Conservation (phyloP, 805 yeast genomes). For the Wickerhamomyces alni region DNA sequence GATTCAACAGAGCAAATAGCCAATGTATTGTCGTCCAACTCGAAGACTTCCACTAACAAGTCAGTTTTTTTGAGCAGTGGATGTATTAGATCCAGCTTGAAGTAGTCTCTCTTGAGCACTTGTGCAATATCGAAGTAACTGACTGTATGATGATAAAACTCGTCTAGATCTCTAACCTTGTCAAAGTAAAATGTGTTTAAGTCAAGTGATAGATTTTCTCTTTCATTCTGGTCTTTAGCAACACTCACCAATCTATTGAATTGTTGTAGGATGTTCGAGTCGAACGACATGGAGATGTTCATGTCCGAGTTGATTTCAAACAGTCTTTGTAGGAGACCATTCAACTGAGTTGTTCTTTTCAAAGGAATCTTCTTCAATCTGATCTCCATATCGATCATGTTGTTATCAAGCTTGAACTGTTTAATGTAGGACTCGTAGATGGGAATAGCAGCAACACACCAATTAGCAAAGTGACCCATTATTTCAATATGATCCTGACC, state of each 20-base stretch:
- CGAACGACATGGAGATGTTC: not conserved
- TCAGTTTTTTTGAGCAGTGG: not conserved
- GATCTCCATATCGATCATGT: slow-evolving; percentile 7
- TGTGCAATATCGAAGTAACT: slow-evolving; percentile 16
- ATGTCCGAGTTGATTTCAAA: not conserved
- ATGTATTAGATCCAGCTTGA: slow-evolving; percentile 14
- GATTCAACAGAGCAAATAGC: slow-evolving; percentile 19
- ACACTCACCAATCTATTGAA: not conserved
- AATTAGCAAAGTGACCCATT: slow-evolving; percentile 1
- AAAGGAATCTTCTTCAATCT: slow-evolving; percentile 7
- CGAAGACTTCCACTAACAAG: slow-evolving; percentile 15
- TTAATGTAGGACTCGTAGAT: slow-evolving; percentile 6
- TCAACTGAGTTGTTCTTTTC: slow-evolving; percentile 6
- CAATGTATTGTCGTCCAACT: slow-evolving; percentile 10
- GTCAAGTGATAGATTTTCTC: slow-evolving; percentile 15
- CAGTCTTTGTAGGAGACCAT: slow-evolving; percentile 1
- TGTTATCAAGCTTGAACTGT: slow-evolving; percentile 2
- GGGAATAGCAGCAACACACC: slow-evolving; percentile 3
- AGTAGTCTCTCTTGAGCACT: slow-evolving; percentile 20
- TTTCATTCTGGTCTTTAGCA: slow-evolving; percentile 18
- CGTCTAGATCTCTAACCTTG: slow-evolving; percentile 12
- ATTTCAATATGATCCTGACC: slow-evolving; percentile 1
- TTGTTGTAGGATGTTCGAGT: not conserved
- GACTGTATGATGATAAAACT: slow-evolving; percentile 3
- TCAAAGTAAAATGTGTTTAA: slow-evolving; percentile 14